Conservation (phyloP, 306 rosid genomes). For the Lupinus albus region DNA sequence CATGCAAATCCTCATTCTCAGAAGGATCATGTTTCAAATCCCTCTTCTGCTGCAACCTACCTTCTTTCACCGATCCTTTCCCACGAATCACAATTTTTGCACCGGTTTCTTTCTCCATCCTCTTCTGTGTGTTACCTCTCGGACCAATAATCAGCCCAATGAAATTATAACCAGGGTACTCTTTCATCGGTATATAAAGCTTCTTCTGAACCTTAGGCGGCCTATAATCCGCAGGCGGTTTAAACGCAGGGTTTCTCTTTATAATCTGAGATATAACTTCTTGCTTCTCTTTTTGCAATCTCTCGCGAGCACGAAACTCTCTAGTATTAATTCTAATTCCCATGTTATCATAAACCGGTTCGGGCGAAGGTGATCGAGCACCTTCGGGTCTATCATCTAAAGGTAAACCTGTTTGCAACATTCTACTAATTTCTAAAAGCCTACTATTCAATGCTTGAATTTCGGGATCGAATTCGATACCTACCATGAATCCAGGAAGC, state of each 20-base stretch:
- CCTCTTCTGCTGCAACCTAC: conserved; percentile 94
- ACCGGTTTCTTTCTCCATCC: conserved; percentile 98
- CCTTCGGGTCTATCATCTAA: conserved; percentile 96
- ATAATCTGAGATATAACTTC: conserved; percentile 93
- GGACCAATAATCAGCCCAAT: conserved; percentile 98
- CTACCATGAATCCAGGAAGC: conserved; percentile 96
- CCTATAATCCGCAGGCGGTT: conserved; percentile 95
- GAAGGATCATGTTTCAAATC: conserved; percentile 93
- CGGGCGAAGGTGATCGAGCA: conserved; percentile 95
- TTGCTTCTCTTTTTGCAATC: conserved; percentile 84
- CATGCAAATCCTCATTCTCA: conserved; percentile 96
- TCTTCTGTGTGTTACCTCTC: conserved; percentile 93
- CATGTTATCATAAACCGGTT: conserved; percentile 90
- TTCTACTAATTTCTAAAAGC: conserved; percentile 88
- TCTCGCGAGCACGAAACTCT: conserved; percentile 93
- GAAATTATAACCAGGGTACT: conserved; percentile 93
- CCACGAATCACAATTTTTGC: conserved; percentile 97
- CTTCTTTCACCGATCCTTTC: conserved; percentile 95
- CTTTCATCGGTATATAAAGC: conserved; percentile 98
- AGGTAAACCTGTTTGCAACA: conserved; percentile 89
- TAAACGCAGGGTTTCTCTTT: conserved; percentile 88
- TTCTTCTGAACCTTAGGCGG: conserved; percentile 99
- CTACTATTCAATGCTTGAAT: conserved; percentile 93
- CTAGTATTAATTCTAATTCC: conserved; percentile 92
- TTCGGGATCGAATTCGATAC: conserved; percentile 93